Percentiles rank a stretch among this genome's conserved stretches.
Conservation (phyloP, 768 basidiomycete genomes). For the Udeniomyces megalosporus region DNA sequence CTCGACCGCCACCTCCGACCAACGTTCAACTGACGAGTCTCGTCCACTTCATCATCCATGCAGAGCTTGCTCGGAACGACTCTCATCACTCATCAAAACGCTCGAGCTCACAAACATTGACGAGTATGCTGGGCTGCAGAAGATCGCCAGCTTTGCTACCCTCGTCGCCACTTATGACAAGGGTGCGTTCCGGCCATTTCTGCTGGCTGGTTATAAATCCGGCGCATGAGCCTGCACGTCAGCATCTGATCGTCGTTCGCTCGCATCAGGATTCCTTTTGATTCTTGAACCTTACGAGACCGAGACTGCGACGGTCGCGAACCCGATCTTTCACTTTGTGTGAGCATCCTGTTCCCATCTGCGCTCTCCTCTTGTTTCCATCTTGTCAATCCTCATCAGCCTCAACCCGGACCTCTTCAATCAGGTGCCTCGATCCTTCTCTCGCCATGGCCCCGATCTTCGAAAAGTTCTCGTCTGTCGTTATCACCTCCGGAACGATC, state of each 20-base stretch:
- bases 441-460: constrained; percentile 96
- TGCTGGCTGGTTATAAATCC: not conserved
- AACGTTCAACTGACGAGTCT: too few species aligned
- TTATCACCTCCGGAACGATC: constrained; percentile 97
- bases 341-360: too few species aligned
- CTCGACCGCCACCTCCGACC: constrained; percentile 23
- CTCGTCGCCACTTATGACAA: constrained; percentile 96
- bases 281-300: constrained; percentile 98
- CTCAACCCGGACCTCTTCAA: not conserved
- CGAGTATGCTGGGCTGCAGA: constrained; percentile 80
- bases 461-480: constrained; percentile 92
- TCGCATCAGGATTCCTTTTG: constrained; percentile 62
- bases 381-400: not conserved
- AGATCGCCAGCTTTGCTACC: constrained; percentile 90
- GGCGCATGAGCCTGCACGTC: too few species aligned
- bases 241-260: too few species aligned
- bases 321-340: constrained; percentile 97
- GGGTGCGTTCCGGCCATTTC: constrained; percentile 36
- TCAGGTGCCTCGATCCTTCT: constrained; percentile 88
- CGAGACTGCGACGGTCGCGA: constrained; percentile 93
- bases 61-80: constrained; percentile 90
- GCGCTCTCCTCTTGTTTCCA: too few species aligned
- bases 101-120: constrained; percentile 76
- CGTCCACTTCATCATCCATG: too few species aligned
- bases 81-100: constrained; percentile 85